Conservation (phyloP, 345 rosid genomes). For the Syzygium oleosum region DNA sequence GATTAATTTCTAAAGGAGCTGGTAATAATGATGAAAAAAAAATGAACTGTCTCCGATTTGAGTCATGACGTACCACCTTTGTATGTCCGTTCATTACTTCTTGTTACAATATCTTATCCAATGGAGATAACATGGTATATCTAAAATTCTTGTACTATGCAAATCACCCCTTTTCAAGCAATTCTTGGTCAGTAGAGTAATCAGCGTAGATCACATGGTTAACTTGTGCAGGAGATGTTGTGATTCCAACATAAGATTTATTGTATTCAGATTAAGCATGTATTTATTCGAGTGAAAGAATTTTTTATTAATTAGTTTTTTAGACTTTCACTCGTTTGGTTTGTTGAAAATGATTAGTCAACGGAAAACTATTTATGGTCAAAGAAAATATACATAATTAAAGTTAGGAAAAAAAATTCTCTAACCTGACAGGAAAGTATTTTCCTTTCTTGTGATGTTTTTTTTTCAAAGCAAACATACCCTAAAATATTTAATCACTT, state of each 20-base stretch:
- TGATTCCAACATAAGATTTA: neutral
- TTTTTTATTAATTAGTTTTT: neutral
- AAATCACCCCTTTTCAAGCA: neutral
- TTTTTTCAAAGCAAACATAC: neutral
- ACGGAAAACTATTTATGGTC: fast-evolving
- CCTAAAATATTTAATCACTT: neutral
- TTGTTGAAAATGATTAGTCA: neutral
- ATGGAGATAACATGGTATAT: neutral
- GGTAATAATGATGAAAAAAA: fast-evolving
- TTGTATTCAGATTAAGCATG: neutral
- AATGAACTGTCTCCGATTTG: fast-evolving
- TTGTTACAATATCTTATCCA: fast-evolving
- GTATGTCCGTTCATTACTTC: neutral
- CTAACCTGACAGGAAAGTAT: neutral
- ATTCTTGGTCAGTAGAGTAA: neutral
- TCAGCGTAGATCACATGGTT: neutral
- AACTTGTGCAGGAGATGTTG: neutral
- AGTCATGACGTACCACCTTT: neutral
- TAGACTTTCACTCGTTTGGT: neutral
- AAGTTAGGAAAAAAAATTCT: neutral
- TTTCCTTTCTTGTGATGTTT: neutral
- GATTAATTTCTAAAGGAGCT: neutral
- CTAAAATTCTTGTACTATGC: neutral
- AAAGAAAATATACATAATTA: neutral
- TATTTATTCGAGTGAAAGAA: neutral